phyloP scores from a whole-genome alignment of 768 basidiomycete genomes.

The Lactarius pseudohatsudake region DNA sequence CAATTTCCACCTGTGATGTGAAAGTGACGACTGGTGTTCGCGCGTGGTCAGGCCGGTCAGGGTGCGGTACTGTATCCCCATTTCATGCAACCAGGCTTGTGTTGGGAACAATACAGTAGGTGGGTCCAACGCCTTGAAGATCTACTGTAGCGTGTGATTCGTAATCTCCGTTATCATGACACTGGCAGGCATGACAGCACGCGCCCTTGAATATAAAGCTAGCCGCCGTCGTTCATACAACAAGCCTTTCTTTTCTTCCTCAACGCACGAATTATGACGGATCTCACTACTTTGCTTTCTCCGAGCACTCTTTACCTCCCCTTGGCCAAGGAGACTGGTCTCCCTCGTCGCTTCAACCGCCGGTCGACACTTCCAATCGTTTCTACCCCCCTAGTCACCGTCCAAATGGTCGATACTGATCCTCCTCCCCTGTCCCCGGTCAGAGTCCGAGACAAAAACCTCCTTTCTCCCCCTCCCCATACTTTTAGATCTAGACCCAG shows the following conservation, averaged over 20 bases:
- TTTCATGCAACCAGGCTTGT: slow-evolving; percentile 4
- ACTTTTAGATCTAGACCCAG: slow-evolving; percentile 1
- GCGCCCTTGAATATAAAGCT: background rate
- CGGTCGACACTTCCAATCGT: slow-evolving; percentile 7
- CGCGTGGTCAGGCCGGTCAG: background rate
- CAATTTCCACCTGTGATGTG: background rate
- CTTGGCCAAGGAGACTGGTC: slow-evolving; percentile 7
- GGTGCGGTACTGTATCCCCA: background rate
- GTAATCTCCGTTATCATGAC: background rate
- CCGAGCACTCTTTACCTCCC: slow-evolving; percentile 24
- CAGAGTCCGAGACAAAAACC: background rate
- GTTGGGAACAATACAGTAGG: background rate
- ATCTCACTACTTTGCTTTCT: slow-evolving; percentile 20
- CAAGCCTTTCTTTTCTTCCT: background rate
- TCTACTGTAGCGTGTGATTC: background rate
- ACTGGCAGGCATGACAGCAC: background rate
- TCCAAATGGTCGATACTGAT: slow-evolving; percentile 23
- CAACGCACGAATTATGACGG: slow-evolving; percentile 14
- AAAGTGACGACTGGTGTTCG: background rate
- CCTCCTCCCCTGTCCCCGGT: slow-evolving; percentile 6
- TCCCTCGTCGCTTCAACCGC: slow-evolving; percentile 16
- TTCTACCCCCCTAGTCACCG: slow-evolving; percentile 19
- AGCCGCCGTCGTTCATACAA: background rate
- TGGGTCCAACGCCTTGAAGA: background rate
- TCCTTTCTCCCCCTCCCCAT: slow-evolving; percentile 21